These are phyloP conservation scores for Lasiodiplodia hormozganensis DNA, from an alignment of 2,329 filamentous ascomycete species.

Conservation along the genomic window DNA sequence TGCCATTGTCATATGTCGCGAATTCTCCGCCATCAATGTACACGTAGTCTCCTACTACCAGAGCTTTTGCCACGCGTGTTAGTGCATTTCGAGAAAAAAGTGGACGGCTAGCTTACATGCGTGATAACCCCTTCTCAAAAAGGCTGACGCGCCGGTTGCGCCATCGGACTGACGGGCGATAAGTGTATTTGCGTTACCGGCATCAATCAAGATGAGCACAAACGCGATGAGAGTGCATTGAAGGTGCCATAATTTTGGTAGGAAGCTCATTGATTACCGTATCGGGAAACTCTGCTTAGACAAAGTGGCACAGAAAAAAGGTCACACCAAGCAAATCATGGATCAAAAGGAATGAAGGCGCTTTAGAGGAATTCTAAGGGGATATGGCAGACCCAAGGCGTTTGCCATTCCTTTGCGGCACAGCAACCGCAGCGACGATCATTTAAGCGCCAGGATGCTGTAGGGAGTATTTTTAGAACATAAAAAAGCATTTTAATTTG, in stretches of 20 bases:
- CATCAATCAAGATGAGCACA: background rate
- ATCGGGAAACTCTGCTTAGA: background rate
- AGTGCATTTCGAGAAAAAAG: background rate
- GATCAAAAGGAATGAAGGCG: background rate
- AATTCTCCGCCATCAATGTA: constrained; percentile 32
- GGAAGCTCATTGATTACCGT: background rate
- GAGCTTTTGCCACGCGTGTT: background rate
- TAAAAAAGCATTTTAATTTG: background rate
- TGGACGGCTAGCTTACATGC: background rate
- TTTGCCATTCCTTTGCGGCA: background rate
- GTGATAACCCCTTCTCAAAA: constrained; percentile 20
- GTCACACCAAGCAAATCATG: background rate
- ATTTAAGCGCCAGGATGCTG: background rate
- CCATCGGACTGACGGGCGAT: background rate
- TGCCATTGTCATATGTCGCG: constrained; percentile 5
- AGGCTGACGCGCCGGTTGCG: background rate
- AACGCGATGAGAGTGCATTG: background rate
- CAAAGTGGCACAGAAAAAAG: too few relatives aligned
- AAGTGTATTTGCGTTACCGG: background rate
- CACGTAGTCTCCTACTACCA: constrained; percentile 15
- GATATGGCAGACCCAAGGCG: background rate
- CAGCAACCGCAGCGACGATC: background rate
- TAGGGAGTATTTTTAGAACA: background rate
- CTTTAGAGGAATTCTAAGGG: too few relatives aligned
- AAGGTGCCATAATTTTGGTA: too few relatives aligned